Percentiles rank a stretch among this genome's conserved stretches.
Evolutionary conservation across 176 grass and related monocot genomes (phyloP).

Genomic region (Alloteropsis semialata): DNA sequence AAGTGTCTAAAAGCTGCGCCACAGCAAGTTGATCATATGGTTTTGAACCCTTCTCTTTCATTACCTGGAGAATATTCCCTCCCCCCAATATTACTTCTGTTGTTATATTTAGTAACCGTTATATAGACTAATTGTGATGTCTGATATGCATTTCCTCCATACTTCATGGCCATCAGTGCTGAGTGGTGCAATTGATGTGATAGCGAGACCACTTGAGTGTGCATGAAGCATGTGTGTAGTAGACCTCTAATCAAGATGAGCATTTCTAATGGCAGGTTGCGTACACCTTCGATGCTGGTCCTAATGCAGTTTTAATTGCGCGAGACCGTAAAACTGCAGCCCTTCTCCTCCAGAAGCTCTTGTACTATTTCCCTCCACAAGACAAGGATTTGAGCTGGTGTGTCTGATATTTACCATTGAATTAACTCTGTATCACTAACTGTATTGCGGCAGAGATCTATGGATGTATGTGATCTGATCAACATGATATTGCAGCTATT

Average conservation of each 20-base stretch:
- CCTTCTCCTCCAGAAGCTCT: constrained; percentile 71
- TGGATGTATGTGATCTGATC: constrained; percentile 8
- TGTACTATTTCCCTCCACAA: constrained; percentile 75
- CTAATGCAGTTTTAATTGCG: constrained; percentile 81
- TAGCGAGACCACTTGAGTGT: not conserved
- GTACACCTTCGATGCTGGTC: constrained; percentile 97
- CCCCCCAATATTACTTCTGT: not conserved
- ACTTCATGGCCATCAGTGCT: not conserved
- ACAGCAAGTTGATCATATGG: not conserved
- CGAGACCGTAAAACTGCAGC: constrained; percentile 60
- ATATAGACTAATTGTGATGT: not conserved
- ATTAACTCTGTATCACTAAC: not conserved
- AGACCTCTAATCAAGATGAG: not conserved
- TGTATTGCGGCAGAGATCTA: not conserved
- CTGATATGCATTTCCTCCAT: not conserved
- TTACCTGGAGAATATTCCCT: not conserved
- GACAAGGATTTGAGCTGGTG: constrained; percentile 69
- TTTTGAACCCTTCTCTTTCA: not conserved
- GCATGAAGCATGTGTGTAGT: not conserved
- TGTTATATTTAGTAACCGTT: not conserved
- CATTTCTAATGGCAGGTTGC: constrained; percentile 51
- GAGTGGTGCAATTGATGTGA: not conserved
- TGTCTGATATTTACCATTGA: not conserved
- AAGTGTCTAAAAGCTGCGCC: not conserved
- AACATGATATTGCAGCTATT: constrained; percentile 49